Conservation (phyloP, 768 basidiomycete species). For the Russula griseocarnosa region DNA sequence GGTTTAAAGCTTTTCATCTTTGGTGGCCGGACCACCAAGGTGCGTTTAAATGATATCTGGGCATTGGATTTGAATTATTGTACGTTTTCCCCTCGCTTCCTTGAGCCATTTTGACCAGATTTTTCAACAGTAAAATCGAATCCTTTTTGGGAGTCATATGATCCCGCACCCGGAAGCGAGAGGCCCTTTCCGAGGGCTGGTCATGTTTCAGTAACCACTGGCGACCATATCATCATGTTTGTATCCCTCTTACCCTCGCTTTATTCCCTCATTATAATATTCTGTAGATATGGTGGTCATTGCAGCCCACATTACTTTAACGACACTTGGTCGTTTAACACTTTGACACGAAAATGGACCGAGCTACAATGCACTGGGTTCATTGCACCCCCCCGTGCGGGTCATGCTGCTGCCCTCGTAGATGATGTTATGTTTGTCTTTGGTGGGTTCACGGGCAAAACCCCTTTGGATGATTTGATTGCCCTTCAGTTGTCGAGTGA, state of each 20-base stretch:
- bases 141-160: conserved; percentile 77
- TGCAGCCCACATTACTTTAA: conserved; percentile 99
- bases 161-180: conserved; percentile 52
- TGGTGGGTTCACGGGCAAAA: conserved; percentile 95
- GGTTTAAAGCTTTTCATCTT: too few relatives aligned
- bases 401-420: conserved; percentile 92
- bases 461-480: conserved; percentile 86
- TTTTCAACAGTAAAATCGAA: conserved; percentile 62
- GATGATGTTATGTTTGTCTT: conserved; percentile 98
- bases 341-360: conserved; percentile 75
- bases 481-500: conserved; percentile 96
- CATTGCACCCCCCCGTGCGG: conserved; percentile 91
- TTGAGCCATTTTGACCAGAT: conserved; percentile 17
- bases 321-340: conserved; percentile 94
- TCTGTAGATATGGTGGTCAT: conserved; percentile 69
- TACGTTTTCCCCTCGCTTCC: conserved; percentile 41
- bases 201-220: conserved; percentile 47
- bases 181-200: conserved; percentile 83
- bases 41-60: conserved; percentile 94
- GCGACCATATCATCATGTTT: too few relatives aligned
- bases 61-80: conserved; percentile 91
- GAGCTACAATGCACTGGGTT: conserved; percentile 95
- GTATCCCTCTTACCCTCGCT: too few relatives aligned
- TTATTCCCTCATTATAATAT: too few relatives aligned
- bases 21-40: too few relatives aligned